Conservation (phyloP, 108 stramenopile species). For the Conticribra guillardii region DNA sequence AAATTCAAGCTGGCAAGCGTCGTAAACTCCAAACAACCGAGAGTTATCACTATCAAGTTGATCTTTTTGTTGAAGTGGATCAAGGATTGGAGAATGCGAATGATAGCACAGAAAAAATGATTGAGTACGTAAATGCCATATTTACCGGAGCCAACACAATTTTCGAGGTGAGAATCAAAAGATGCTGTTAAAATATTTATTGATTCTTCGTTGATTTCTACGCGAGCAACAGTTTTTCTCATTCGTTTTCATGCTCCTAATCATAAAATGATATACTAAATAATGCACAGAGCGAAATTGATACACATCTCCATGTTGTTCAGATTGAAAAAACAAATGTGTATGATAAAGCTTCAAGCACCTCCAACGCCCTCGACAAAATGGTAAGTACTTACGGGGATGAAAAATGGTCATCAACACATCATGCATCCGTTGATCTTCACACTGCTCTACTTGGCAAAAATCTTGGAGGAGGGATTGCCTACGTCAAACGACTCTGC, state of each 20-base stretch:
- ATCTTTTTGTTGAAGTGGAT: slow-evolving; percentile 6
- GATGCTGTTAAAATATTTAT: background rate
- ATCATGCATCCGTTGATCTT: too few species aligned
- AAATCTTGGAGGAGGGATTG: slow-evolving; percentile 21
- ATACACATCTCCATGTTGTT: slow-evolving; percentile 25
- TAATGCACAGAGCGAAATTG: slow-evolving; percentile 25
- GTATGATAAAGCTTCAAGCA: slow-evolving; percentile 10
- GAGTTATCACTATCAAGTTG: background rate
- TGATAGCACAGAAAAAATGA: background rate
- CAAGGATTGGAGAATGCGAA: background rate
- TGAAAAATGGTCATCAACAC: too few species aligned
- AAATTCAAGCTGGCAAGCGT: slow-evolving; percentile 2
- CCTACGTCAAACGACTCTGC: slow-evolving; percentile 17
- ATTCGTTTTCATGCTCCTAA: too few species aligned
- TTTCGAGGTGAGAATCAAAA: slow-evolving; percentile 5
- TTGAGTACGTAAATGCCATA: slow-evolving; percentile 18
- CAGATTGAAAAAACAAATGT: background rate
- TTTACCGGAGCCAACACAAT: slow-evolving; percentile 26
- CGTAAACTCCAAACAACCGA: slow-evolving; percentile 3
- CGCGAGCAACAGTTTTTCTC: too few species aligned
- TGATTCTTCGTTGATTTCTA: background rate
- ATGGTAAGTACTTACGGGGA: too few species aligned
- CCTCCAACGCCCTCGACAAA: slow-evolving; percentile 7
- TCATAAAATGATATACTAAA: too few species aligned
- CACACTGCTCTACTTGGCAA: slow-evolving; percentile 30